Conservation (phyloP, 495 filamentous ascomycete species). For the Aspergillus bertholletiae region DNA sequence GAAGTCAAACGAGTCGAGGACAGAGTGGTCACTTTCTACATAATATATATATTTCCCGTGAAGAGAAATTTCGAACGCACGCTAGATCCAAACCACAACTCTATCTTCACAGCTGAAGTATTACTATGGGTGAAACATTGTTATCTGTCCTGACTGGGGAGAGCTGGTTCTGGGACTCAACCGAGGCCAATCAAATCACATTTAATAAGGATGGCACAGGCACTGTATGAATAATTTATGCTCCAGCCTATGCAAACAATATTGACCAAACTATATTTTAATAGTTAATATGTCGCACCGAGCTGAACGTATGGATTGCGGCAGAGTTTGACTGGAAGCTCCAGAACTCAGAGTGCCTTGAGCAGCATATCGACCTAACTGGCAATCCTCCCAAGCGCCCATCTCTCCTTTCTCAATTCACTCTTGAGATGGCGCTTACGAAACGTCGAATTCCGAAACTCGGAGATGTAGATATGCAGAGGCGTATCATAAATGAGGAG, state of each 20-base stretch:
- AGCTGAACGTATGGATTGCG: neutral
- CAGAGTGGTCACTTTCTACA: neutral
- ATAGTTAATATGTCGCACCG: neutral
- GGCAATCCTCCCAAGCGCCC: neutral
- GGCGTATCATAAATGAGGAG: neutral
- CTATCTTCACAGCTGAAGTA: neutral
- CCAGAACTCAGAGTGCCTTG: neutral
- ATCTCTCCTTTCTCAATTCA: neutral
- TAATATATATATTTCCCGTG: neutral
- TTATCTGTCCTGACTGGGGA: neutral
- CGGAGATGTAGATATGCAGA: too few relatives aligned
- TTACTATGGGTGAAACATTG: neutral
- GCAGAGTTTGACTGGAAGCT: neutral
- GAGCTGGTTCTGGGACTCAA: conserved; percentile 2
- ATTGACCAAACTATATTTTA: neutral
- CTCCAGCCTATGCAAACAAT: neutral
- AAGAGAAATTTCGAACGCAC: too few relatives aligned
- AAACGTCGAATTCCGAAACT: neutral
- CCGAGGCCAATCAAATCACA: neutral
- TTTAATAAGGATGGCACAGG: neutral
- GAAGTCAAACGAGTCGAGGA: neutral
- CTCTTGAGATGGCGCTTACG: neutral
- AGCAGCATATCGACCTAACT: neutral
- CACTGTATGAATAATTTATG: neutral
- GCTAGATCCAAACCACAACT: neutral